Evolutionary conservation across 768 basidiomycete species (phyloP), one percentile per base, ranked within the genome.

Genomic region (Tricholomella constricta): DNA sequence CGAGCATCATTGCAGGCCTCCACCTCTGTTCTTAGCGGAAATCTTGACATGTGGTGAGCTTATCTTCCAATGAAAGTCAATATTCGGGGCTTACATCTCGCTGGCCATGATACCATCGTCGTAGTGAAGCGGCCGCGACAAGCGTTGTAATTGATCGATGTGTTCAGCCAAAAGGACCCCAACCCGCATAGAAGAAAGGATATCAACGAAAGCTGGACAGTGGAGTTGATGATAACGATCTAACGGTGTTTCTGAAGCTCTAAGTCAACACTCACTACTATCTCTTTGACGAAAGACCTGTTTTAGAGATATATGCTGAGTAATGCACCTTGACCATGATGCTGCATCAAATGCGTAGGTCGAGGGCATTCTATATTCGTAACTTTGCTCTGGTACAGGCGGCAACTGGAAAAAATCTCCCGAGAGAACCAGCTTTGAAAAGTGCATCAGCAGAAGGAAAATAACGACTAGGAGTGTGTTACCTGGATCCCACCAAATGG

Each of bases 151-250:
- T 37, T 69, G 74, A 20, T 59, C 37, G 48, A 89, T 78, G 11
- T 91, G 89, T 12, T 69, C 59, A 2, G 65, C 56, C 0, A 78
- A 76, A 26, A 94, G 69, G 6, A 62, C 66, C 0, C 92, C 94
- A 50, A 83, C 82, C 15, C 94, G 83, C 88, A 96, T 94, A 62
- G 92, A 85, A 59, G 91, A 90, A 49, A 97, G 76, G 76, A 96
- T 89, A 63, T 86, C 77, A 45, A 96, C 79, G 67, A 96, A 94
- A 19, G 76, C 91, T 90, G 48, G 14, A 35, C 14, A 8, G 44
- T 17, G 32, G 20, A 14, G 54, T 42, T 25, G 26, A 27, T 4
- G 27, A 27, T 19, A 27, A n/a, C 10, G 19, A 14, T 32, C 17
- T 19, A 19, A 19, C 3, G 12, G 23, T 22, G 20, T 25, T 6